phyloP scores from a whole-genome alignment of 352 stramenopile species.

The Phytopythium litorale region DNA sequence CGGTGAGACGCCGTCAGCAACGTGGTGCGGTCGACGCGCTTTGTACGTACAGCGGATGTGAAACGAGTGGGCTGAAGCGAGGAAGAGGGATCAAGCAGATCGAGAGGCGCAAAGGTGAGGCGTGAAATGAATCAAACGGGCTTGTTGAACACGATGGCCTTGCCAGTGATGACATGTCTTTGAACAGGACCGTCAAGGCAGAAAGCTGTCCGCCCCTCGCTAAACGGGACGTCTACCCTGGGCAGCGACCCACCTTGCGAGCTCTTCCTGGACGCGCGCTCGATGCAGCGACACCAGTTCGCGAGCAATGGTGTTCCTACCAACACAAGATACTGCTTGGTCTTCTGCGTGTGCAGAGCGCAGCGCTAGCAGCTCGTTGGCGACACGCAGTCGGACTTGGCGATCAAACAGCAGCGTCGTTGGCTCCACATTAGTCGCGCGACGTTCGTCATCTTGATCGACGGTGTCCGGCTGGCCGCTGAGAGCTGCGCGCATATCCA shows the following conservation, averaged over 20 bases:
- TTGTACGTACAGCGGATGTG: background rate
- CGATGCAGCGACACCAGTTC: conserved; percentile 19
- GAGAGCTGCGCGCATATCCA: conserved; percentile 16
- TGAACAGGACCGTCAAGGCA: background rate
- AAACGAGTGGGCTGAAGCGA: background rate
- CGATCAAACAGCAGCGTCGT: conserved; percentile 28
- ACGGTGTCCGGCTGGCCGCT: conserved; percentile 2
- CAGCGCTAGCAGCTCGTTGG: conserved; percentile 20
- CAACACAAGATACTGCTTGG: background rate
- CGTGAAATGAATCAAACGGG: background rate
- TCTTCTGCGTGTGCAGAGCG: background rate
- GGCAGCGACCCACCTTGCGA: conserved; percentile 7
- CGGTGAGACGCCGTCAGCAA: conserved; percentile 3
- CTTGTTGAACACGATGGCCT: background rate
- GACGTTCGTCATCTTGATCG: background rate
- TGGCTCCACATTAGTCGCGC: background rate
- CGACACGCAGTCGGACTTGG: conserved; percentile 16
- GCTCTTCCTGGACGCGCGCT: conserved; percentile 12
- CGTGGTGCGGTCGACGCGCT: background rate
- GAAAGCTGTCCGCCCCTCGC: background rate
- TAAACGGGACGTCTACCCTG: background rate
- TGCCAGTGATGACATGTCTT: background rate
- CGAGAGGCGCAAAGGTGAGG: background rate
- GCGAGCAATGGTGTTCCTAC: background rate
- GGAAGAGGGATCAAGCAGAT: background rate